Conservation (phyloP, 2,329 filamentous ascomycete species). For the Epicoccum sorghinum region DNA sequence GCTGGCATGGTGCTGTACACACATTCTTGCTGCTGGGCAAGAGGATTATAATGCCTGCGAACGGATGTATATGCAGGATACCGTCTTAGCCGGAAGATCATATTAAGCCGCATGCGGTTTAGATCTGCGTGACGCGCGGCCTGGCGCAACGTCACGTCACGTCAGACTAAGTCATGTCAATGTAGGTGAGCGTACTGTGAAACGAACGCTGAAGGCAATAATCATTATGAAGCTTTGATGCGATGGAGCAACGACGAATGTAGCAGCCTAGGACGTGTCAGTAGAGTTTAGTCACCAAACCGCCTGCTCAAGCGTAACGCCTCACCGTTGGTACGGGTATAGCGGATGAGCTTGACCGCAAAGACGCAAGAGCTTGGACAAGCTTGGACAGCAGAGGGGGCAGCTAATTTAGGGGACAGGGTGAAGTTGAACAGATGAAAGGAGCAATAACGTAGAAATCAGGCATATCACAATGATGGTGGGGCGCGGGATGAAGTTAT, state of each 20-base stretch:
- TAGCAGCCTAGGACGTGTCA: no score
- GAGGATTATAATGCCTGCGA: constrained; percentile 10
- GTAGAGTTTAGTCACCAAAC: no score
- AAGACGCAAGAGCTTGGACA: neutral
- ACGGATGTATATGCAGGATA: constrained; percentile 7
- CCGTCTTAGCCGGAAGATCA: constrained; percentile 11
- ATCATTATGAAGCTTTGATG: neutral
- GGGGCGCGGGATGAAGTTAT: neutral
- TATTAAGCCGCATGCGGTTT: neutral
- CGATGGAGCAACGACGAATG: neutral
- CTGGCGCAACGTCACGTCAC: constrained; percentile 4
- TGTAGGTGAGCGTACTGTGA: neutral
- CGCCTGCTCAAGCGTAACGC: neutral
- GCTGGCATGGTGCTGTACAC: no score
- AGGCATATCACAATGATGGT: neutral
- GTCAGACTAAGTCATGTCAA: constrained; percentile 5
- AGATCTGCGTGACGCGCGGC: constrained; percentile 16
- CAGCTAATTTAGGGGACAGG: no score
- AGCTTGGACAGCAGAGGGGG: neutral
- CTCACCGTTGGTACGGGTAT: neutral
- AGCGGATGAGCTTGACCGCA: neutral
- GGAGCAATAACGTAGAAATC: no score
- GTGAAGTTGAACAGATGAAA: no score
- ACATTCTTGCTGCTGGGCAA: neutral
- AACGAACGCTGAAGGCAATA: neutral